Evolutionary conservation across 2,329 filamentous ascomycete genomes (phyloP).

Genomic region (Claviceps africana): DNA sequence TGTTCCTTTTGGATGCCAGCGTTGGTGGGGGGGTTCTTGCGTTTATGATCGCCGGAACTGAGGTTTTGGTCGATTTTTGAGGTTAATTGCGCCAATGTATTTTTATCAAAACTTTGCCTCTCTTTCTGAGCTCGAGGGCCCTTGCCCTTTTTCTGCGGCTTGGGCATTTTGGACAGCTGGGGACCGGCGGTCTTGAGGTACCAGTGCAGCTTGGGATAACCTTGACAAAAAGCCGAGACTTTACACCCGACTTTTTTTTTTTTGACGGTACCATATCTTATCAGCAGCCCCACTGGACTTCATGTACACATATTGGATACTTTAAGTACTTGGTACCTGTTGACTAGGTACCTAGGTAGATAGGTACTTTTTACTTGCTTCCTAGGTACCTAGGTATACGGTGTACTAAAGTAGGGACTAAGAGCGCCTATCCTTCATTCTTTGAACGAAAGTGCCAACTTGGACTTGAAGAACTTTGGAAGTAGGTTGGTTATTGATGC

Average conservation of each 20-base stretch:
- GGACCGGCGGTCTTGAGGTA: background rate
- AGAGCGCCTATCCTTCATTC: background rate
- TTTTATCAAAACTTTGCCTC: constrained; percentile 29
- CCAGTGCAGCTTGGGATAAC: background rate
- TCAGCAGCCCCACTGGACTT: constrained; percentile 5
- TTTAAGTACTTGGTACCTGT: too few relatives aligned
- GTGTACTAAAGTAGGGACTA: background rate
- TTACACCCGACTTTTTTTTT: constrained; percentile 7
- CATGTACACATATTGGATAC: background rate
- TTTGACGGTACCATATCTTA: constrained; percentile 8
- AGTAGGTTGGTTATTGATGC: background rate
- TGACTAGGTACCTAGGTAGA: too few relatives aligned
- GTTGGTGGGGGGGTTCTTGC: constrained; percentile 27
- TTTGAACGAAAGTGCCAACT: background rate
- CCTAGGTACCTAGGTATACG: too few relatives aligned
- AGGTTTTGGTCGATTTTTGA: constrained; percentile 43
- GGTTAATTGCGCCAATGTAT: constrained; percentile 38
- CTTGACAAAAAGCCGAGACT: background rate
- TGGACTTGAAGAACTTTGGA: background rate
- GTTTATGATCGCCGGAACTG: constrained; percentile 26
- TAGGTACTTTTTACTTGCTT: too few relatives aligned
- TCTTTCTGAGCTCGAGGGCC: constrained; percentile 12
- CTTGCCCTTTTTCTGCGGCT: constrained; percentile 25
- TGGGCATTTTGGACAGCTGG: constrained; percentile 16
- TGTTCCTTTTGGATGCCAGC: constrained; percentile 19